Evolutionary conservation across 495 filamentous ascomycete species (phyloP), one percentile per base, ranked within the genome.

Genomic region (Xanthoparmelia taractica): DNA sequence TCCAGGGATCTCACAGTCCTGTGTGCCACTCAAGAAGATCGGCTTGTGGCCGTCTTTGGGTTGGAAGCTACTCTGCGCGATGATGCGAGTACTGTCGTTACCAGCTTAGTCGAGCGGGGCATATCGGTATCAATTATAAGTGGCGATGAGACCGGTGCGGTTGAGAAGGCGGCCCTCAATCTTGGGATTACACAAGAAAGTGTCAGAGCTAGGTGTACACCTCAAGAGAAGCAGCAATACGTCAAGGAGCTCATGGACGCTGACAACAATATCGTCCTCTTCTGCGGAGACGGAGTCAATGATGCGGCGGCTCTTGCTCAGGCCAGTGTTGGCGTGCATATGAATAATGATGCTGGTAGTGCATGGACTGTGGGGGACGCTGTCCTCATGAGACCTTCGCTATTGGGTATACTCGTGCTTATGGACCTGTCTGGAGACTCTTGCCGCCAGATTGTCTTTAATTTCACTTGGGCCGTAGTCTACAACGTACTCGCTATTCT

Each of bases 201-300:
- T 52, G 76, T 82, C 17, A 73, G 72, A 10, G 79, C 80, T 5
- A 74, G 80, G 1, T 83, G 82, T 68, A 76, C 77, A 0, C 87
- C 87, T 0, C 74, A 68, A 20, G 83, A 89, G 68, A 91, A 91
- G 72, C 73, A 84, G 66, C 70, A 65, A 1, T 89, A 89, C 70
- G 75, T 90, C 58, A 72, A 84, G 57, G 47, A 70, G 12, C 66
- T 82, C 59, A 63, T 37, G 57, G 64, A 72, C 11, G 64, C 79
- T 20, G 60, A 54, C 6, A 40, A 50, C 8, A 34, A 36, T 23
- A 43, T 38, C 5, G 79, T 90, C 27, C 65, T 92, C 23, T 92
- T 93, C 73, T 79, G 80, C 66, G 90, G 90, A 50, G 90, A 94
- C 68, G 90, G 90, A 11, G 90, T 87, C 6, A 94, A 94, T 72